Evolutionary conservation across 768 basidiomycete species (phyloP), one percentile per base, ranked within the genome.

Genomic region (Tulasnella sp.): DNA sequence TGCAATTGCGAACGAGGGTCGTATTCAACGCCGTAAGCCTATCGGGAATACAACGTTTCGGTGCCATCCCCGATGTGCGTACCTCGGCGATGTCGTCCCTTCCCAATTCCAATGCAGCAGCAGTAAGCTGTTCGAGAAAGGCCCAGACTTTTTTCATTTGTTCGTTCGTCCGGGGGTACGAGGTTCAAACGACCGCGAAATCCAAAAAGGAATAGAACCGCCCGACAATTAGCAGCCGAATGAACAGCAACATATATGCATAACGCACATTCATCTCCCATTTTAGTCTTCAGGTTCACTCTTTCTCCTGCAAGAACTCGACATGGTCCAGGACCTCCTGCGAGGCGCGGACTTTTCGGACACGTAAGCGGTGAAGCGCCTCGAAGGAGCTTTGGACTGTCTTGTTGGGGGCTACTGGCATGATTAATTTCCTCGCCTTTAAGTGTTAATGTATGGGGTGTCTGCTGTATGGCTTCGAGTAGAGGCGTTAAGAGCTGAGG

Each of bases 21-120:
- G n/a, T n/a, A n/a, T n/a, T n/a, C 40, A 7, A 7, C 40, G 40
- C 11, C 40, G 40, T 40, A 35, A 35, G 35, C 5, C 35, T 5
- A 35, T 5, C 35, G 35, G 35, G 35, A 35, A 35, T 5, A 35
- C 5, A 5, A 35, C n/a, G n/a, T n/a, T n/a, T n/a, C n/a, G n/a
- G n/a, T n/a, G n/a, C 35, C 35, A 35, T 35, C 35, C 35, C 35
- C 35, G 35, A 35, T 35, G 5, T 35, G 79, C 81, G 26, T 84
- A 95, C 94, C 83, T 94, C 89, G 37, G 94, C 92, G 42, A 94
- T 85, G 73, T 93, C 90, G 35, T 90, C 79, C 74, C 90, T 86
- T 37, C 92, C 93, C 16, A 91, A 85, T 80, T 96, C 94, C 73
- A 95, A 85, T 4, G 95, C 88, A 3, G 95, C 93, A 72, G 94